Evolutionary conservation across 345 rosid species (phyloP).

Genomic region (Ailanthus altissimus): DNA sequence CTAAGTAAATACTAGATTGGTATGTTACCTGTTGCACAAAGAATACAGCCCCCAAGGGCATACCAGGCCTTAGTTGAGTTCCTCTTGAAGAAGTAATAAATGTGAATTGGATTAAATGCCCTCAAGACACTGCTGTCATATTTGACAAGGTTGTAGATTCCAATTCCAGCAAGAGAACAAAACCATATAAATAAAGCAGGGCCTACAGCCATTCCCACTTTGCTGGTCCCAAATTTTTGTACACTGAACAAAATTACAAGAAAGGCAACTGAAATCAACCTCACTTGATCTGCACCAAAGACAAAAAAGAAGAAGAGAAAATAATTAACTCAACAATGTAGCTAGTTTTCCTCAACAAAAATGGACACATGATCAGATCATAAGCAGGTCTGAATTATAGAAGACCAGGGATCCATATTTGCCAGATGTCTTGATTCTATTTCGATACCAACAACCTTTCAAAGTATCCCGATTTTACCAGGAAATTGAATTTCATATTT

Average conservation of each 20-base stretch:
- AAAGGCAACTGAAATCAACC: conserved; percentile 89
- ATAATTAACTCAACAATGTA: conserved; percentile 27
- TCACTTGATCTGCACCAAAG: conserved; percentile 80
- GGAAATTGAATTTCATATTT: too few relatives aligned
- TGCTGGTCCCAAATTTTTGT: conserved; percentile 98
- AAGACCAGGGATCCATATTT: background rate
- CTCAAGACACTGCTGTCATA: conserved; percentile 71
- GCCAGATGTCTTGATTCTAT: too few relatives aligned
- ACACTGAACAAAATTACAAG: conserved; percentile 90
- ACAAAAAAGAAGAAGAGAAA: conserved; percentile 27
- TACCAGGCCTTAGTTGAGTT: conserved; percentile 87
- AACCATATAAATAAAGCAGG: conserved; percentile 98
- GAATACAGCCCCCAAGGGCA: conserved; percentile 98
- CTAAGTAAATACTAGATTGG: conserved; percentile 15
- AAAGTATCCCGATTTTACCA: too few relatives aligned
- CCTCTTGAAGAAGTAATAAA: conserved; percentile 86
- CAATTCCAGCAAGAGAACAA: conserved; percentile 89
- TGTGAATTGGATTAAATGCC: conserved; percentile 91
- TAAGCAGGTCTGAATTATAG: background rate
- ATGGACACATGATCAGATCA: conserved; percentile 8
- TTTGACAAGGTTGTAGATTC: conserved; percentile 80
- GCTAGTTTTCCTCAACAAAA: conserved; percentile 11
- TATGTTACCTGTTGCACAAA: conserved; percentile 87
- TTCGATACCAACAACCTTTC: too few relatives aligned
- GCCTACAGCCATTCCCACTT: conserved; percentile 91